Percentiles rank a stretch among this genome's conserved stretches.
phyloP scores from a whole-genome alignment of 2,329 filamentous ascomycete species.

The Trichoderma sp. region DNA sequence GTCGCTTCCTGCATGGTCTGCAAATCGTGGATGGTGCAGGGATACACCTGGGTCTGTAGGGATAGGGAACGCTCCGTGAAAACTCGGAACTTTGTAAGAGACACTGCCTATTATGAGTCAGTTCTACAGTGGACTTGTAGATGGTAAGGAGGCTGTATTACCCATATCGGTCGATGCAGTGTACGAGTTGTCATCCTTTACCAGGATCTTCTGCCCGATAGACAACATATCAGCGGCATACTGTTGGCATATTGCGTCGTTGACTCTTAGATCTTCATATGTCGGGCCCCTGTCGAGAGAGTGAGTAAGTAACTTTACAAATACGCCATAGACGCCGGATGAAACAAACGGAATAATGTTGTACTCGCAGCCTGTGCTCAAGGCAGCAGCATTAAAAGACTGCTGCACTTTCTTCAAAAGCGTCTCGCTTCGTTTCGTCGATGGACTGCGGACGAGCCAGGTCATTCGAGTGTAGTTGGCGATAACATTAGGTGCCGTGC shows the following conservation, averaged over 20 bases:
- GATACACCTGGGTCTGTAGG: neutral
- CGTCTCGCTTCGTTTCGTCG: neutral
- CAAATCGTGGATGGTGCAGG: neutral
- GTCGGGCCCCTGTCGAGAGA: neutral
- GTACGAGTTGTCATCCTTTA: neutral
- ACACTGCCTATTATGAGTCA: neutral
- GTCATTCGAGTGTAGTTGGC: neutral
- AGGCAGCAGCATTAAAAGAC: neutral
- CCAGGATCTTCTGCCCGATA: neutral
- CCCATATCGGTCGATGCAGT: neutral
- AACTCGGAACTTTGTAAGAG: neutral
- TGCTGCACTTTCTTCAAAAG: neutral
- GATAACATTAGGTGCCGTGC: neutral
- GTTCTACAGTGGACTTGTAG: neutral
- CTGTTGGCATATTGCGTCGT: neutral
- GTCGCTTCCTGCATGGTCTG: neutral
- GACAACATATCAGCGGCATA: neutral
- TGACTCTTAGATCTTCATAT: neutral
- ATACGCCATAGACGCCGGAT: neutral
- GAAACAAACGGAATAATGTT: neutral
- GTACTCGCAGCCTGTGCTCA: neutral
- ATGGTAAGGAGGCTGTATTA: neutral
- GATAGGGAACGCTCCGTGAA: neutral
- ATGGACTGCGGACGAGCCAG: neutral
- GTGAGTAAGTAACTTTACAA: neutral